Conservation (phyloP, 2,329 filamentous ascomycete genomes). For the Aspergillus spinulosporus region DNA sequence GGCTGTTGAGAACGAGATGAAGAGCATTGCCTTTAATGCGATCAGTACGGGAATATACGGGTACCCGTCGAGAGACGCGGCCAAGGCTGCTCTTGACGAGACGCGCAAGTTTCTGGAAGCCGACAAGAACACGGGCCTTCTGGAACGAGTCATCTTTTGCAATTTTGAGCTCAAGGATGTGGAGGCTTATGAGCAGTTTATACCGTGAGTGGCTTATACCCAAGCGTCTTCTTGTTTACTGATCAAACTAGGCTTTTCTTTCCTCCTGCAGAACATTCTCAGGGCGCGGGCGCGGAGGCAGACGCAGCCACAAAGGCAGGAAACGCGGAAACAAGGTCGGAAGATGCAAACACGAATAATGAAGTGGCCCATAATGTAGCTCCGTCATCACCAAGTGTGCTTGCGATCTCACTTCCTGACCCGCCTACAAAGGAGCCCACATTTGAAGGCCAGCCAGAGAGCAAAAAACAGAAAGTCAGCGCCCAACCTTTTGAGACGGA, state of each 20-base stretch:
- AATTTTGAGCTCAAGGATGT: constrained; percentile 79
- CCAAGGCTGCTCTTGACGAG: constrained; percentile 66
- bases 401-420: constrained; percentile 50
- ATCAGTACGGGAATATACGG: constrained; percentile 90
- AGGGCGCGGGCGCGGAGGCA: neutral
- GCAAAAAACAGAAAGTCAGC: constrained; percentile 51
- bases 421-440: constrained; percentile 50
- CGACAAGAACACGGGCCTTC: constrained; percentile 39
- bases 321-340: no score
- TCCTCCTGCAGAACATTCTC: constrained; percentile 45
- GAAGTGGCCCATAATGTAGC: constrained; percentile 13
- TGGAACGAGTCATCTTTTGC: constrained; percentile 81
- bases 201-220: constrained; percentile 76
- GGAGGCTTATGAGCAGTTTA: constrained; percentile 64
- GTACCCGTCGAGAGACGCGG: constrained; percentile 74
- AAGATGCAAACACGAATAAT: no score
- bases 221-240: no score
- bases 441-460: constrained; percentile 44
- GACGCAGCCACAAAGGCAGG: neutral
- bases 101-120: constrained; percentile 57
- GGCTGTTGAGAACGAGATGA: constrained; percentile 66
- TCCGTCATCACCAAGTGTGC: constrained; percentile 26
- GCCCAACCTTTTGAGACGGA: constrained; percentile 2
- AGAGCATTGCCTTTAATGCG: constrained; percentile 76
- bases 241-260: constrained; percentile 48